phyloP scores from a whole-genome alignment of 2,329 filamentous ascomycete species.

The Aspergillus pseudoviridinutans region DNA sequence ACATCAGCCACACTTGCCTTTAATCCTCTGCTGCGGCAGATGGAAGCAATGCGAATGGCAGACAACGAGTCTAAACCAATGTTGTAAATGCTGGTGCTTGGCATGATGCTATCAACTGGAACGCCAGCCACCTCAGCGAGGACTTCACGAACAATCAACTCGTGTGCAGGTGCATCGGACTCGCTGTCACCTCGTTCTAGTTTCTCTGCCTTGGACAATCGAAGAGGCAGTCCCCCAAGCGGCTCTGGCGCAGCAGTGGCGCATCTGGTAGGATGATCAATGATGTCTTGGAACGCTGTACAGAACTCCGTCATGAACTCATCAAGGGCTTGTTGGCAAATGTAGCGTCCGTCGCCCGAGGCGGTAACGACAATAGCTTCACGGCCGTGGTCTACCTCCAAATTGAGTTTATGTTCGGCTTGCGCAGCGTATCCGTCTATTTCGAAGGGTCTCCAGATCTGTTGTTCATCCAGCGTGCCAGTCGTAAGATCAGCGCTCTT shows the following conservation, averaged over 20 bases:
- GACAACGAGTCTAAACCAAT: conserved; percentile 31
- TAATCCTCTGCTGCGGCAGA: conserved; percentile 23
- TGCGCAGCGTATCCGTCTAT: conserved; percentile 16
- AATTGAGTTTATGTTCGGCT: conserved; percentile 28
- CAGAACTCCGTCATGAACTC: conserved; percentile 17
- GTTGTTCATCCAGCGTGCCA: conserved; percentile 8
- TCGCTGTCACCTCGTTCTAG: not conserved
- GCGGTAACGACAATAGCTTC: conserved; percentile 19
- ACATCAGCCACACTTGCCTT: conserved; percentile 29
- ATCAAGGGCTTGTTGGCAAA: conserved; percentile 17
- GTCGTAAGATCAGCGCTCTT: conserved; percentile 23
- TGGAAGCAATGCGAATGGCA: conserved; percentile 27
- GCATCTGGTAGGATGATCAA: conserved; percentile 23
- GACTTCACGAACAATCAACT: conserved; percentile 16
- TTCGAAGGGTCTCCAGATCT: conserved; percentile 23
- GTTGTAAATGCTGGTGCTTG: conserved; percentile 27
- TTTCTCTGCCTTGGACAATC: not conserved
- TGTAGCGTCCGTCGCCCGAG: conserved; percentile 19
- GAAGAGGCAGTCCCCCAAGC: conserved; percentile 21
- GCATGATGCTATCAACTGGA: conserved; percentile 17
- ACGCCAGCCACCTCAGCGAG: conserved; percentile 21
- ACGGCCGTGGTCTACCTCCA: conserved; percentile 25
- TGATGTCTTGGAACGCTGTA: conserved; percentile 21
- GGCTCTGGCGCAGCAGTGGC: conserved; percentile 18
- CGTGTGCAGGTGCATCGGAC: conserved; percentile 9